Percentiles rank a stretch among this genome's conserved stretches.
Evolutionary conservation across 169 alveolate genomes (phyloP).

Genomic region (Babesia bovis): DNA sequence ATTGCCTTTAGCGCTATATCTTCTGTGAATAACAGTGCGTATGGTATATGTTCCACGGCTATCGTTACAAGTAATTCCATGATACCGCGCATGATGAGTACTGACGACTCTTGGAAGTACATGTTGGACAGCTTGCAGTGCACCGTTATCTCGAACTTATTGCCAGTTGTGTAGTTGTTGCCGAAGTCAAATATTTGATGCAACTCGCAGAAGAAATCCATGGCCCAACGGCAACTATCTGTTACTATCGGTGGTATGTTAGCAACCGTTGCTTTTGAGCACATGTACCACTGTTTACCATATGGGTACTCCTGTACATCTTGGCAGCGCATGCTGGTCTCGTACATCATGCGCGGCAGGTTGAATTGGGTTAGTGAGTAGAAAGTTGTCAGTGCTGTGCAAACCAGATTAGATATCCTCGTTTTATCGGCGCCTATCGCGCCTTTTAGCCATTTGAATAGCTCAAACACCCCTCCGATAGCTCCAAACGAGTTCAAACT

Average conservation of each 20-base stretch:
- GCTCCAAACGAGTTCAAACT: constrained; percentile 43
- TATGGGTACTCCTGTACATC: too few species aligned
- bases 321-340: constrained; percentile 16
- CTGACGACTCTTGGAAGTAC: background rate
- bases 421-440: background rate
- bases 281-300: constrained; percentile 2
- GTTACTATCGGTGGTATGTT: constrained; percentile 21
- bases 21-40: constrained; percentile 14
- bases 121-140: background rate
- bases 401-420: background rate
- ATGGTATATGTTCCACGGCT: constrained; percentile 27
- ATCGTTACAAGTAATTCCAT: constrained; percentile 18
- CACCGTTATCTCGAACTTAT: background rate
- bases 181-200: background rate
- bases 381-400: constrained; percentile 25
- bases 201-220: constrained; percentile 19
- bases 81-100: background rate
- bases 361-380: constrained; percentile 33
- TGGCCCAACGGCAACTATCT: constrained; percentile 32
- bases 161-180: background rate
- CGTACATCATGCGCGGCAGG: constrained; percentile 1
- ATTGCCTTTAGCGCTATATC: background rate
- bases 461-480: constrained; percentile 7
- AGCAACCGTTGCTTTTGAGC: constrained; percentile 2
- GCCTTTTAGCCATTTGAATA: background rate